phyloP scores from a whole-genome alignment of 208 protist species.

The Leishmania amazonensis region DNA sequence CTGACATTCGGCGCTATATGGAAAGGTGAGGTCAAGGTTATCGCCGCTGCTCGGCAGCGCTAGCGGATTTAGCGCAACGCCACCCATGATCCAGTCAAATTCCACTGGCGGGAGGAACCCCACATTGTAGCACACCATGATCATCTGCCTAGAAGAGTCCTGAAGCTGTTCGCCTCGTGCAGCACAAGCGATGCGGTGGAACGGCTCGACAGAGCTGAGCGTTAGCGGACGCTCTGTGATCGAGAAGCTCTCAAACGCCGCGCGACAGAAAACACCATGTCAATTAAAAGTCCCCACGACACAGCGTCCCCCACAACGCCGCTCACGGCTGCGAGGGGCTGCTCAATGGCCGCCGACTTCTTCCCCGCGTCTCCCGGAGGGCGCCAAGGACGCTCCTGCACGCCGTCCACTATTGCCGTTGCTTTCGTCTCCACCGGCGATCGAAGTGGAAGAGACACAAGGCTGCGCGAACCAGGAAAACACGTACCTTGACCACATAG shows the following conservation, averaged over 20 bases:
- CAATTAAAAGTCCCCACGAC: too few relatives aligned
- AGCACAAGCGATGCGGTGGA: neutral
- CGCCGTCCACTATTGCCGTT: neutral
- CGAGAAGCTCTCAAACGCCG: too few relatives aligned
- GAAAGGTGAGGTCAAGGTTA: constrained; percentile 23
- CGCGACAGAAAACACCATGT: too few relatives aligned
- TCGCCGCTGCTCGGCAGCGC: constrained; percentile 41
- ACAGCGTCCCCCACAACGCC: too few relatives aligned
- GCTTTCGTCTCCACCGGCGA: neutral
- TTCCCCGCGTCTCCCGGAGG: neutral
- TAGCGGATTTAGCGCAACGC: constrained; percentile 33
- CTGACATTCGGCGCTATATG: constrained; percentile 38
- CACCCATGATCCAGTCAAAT: constrained; percentile 23
- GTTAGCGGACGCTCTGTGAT: neutral
- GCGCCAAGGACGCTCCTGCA: neutral
- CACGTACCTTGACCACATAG: neutral
- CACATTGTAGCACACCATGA: constrained; percentile 58
- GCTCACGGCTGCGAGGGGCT: neutral
- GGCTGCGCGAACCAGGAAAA: neutral
- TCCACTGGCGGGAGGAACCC: constrained; percentile 50
- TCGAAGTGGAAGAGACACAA: neutral
- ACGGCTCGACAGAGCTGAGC: neutral
- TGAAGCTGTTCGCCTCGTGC: neutral
- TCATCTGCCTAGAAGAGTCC: constrained; percentile 35
- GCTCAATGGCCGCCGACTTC: neutral